phyloP scores from a whole-genome alignment of 148 eudicot genomes.

The Amaranthus cruentus region DNA sequence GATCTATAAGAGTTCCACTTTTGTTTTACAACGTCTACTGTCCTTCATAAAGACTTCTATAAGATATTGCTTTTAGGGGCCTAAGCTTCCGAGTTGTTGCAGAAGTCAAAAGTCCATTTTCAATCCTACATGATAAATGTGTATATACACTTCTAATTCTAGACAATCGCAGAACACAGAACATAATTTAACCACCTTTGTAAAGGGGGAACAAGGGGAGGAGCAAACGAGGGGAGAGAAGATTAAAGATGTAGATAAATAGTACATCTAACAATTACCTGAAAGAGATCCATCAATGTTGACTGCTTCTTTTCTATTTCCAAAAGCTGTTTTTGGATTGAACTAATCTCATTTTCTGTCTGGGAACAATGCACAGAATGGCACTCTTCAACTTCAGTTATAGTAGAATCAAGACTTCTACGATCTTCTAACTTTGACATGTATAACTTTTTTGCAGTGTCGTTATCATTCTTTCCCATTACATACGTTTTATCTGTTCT shows the following conservation, averaged over 20 bases:
- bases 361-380: constrained; percentile 42
- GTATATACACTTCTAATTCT: too few relatives aligned
- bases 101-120: too few relatives aligned
- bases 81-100: too few relatives aligned
- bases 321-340: constrained; percentile 56
- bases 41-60: too few relatives aligned
- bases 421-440: constrained; percentile 42
- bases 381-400: constrained; percentile 52
- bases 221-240: not conserved
- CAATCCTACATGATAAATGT: too few relatives aligned
- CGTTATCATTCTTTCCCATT: constrained; percentile 37
- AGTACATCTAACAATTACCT: constrained; percentile 41
- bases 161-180: too few relatives aligned
- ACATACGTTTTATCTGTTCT: constrained; percentile 31
- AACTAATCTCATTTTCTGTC: constrained; percentile 48
- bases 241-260: not conserved
- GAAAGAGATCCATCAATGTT: constrained; percentile 61
- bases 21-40: not conserved
- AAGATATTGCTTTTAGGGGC: too few relatives aligned
- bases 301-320: constrained; percentile 81
- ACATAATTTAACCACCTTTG: not conserved
- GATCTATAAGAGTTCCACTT: not conserved
- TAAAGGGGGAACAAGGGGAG: not conserved
- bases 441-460: constrained; percentile 38
- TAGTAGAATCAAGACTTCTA: constrained; percentile 67